Evolutionary conservation across 2,329 filamentous ascomycete species (phyloP), one percentile per base, ranked within the genome.

Genomic region (Claviceps paspali): DNA sequence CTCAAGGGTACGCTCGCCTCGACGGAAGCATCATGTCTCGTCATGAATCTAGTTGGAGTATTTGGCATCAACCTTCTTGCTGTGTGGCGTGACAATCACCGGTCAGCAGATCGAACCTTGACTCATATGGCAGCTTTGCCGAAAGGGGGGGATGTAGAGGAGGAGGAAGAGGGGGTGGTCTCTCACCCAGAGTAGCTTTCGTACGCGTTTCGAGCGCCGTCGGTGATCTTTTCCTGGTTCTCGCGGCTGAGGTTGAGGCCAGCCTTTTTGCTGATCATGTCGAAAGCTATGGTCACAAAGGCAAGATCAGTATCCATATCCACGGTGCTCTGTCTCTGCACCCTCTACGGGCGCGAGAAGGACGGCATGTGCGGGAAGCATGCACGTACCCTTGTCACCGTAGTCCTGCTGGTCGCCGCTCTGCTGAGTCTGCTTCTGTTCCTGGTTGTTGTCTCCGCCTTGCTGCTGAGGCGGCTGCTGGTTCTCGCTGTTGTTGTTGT

Each of bases 161-260:
- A 8, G 21, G 21, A 8, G 21, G 21, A 8, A 8, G 21, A 8
- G 21, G 21, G 21, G 21, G 21, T 22, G 21, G 21, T 22, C n/a
- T 29, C 55, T 40, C 48, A 60, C 58, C 59, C 59, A 36, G 58
- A 47, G 6, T 40, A 29, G 49, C 59, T 61, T 46, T 61, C 58
- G 15, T 52, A 62, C 21, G 49, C 40, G 23, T 11, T 29, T 35
- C 59, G 59, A 7, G 45, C 52, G 14, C 44, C 49, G 37, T 61
- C 59, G 35, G 55, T 57, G 15, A 58, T 53, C 54, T 61, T 61
- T 49, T 61, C 59, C 28, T 57, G 48, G 19, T 52, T 54, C 5
- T 51, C 41, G 29, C 44, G 48, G 44, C 50, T 41, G 22, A 61
- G 36, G 49, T 58, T 52, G 38, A 51, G 43, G 39, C 59, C 59